phyloP scores from a whole-genome alignment of 352 stramenopile species.

The Globisporangium uncinulatum region DNA sequence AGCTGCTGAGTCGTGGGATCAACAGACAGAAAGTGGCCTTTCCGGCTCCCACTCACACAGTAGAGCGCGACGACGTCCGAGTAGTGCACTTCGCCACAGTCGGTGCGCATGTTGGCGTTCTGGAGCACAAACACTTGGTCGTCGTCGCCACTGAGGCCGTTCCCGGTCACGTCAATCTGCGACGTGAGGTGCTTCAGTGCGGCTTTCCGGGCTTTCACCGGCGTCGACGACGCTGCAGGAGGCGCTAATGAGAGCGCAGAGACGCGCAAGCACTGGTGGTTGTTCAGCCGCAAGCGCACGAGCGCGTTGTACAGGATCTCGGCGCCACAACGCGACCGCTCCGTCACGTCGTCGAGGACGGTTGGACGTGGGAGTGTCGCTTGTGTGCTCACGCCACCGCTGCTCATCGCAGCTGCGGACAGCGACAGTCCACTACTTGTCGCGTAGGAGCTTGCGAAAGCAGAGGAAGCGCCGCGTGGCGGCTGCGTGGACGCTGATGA shows the following conservation, averaged over 20 bases:
- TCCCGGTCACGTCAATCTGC: slow-evolving; percentile 50
- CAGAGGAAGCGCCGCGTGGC: slow-evolving; percentile 9
- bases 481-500: slow-evolving; percentile 1
- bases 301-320: slow-evolving; percentile 72
- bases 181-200: slow-evolving; percentile 18
- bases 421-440: background rate
- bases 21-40: slow-evolving; percentile 68
- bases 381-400: slow-evolving; percentile 4
- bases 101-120: slow-evolving; percentile 61
- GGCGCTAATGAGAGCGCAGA: slow-evolving; percentile 14
- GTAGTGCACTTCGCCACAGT: slow-evolving; percentile 67
- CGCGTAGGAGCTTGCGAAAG: slow-evolving; percentile 16
- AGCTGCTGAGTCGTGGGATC: slow-evolving; percentile 50
- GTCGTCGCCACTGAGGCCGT: slow-evolving; percentile 61
- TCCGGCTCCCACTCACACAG: slow-evolving; percentile 58
- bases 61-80: slow-evolving; percentile 76
- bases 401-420: background rate
- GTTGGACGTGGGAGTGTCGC: slow-evolving; percentile 1
- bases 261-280: slow-evolving; percentile 63
- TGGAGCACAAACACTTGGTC: slow-evolving; percentile 78
- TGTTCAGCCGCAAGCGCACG: slow-evolving; percentile 62
- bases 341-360: slow-evolving; percentile 32
- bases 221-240: slow-evolving; percentile 21
- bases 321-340: slow-evolving; percentile 57
- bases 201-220: slow-evolving; percentile 11